Evolutionary conservation across 1,139 yeast species (phyloP).

Genomic region (Yamadazyma dendronema): DNA sequence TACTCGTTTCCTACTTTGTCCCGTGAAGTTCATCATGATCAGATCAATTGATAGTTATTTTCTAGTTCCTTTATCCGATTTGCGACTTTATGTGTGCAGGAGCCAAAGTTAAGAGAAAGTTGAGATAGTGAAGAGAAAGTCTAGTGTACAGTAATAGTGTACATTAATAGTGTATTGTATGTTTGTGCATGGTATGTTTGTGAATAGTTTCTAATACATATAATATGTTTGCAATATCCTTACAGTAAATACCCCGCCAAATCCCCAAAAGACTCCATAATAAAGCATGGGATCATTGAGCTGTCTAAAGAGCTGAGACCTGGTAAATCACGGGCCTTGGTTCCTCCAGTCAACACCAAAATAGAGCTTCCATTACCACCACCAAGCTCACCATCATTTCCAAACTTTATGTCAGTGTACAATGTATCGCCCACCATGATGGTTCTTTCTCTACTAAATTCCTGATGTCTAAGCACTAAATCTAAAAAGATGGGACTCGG

Average conservation of each 20-base stretch:
- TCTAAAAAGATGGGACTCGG: constrained; percentile 35
- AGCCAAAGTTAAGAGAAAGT: neutral
- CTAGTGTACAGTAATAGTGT: too few relatives aligned
- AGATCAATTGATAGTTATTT: neutral
- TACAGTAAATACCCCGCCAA: neutral
- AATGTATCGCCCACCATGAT: constrained; percentile 46
- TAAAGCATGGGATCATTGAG: constrained; percentile 29
- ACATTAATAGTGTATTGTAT: too few relatives aligned
- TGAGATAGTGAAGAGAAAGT: too few relatives aligned
- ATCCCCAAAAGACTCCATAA: constrained; percentile 30
- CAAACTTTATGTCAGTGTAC: constrained; percentile 44
- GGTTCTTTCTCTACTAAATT: constrained; percentile 27
- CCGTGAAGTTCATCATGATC: constrained; percentile 61
- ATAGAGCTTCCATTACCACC: constrained; percentile 30
- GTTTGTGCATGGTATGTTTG: too few relatives aligned
- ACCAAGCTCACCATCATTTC: constrained; percentile 39
- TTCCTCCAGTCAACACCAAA: constrained; percentile 40
- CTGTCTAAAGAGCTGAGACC: constrained; percentile 16
- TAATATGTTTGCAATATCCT: neutral
- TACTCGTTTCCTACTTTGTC: constrained; percentile 58
- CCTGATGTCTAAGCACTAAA: constrained; percentile 26
- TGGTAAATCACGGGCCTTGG: constrained; percentile 25
- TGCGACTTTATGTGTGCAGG: neutral
- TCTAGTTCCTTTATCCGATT: neutral
- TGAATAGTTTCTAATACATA: neutral